Percentiles rank a stretch among this genome's conserved stretches.
phyloP scores from a whole-genome alignment of 805 yeast species.

The Helenozyma rhizophorensis region DNA sequence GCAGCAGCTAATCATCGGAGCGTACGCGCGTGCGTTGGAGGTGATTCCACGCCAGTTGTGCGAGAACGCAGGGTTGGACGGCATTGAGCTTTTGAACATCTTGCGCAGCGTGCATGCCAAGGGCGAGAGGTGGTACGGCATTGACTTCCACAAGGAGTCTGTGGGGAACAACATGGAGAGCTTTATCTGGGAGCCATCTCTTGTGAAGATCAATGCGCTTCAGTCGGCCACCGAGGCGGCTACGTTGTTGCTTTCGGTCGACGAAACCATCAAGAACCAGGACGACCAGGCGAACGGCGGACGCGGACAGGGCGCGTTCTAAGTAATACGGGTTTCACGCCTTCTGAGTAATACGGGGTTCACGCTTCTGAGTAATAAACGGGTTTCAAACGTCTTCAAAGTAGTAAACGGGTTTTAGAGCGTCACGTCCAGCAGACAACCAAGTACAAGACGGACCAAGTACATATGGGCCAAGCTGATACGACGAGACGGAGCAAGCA shows the following conservation, averaged over 20 bases:
- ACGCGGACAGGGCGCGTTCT: conserved; percentile 65
- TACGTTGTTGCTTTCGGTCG: conserved; percentile 86
- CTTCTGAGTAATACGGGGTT: no score
- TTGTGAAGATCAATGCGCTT: conserved; percentile 90
- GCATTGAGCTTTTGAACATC: conserved; percentile 87
- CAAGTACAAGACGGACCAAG: no score
- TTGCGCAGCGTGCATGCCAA: conserved; percentile 91
- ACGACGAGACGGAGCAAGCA: no score
- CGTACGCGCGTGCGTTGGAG: conserved; percentile 92
- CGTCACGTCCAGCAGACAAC: no score
- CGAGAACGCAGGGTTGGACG: conserved; percentile 98
- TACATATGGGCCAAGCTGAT: no score
- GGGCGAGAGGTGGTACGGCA: conserved; percentile 89
- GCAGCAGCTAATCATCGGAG: conserved; percentile 87
- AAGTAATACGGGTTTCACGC: no score
- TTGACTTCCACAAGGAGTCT: conserved; percentile 80
- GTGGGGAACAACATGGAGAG: conserved; percentile 79
- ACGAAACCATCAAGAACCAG: conserved; percentile 82
- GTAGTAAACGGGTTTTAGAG: no score
- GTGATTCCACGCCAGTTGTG: conserved; percentile 95
- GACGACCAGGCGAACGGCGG: conserved; percentile 53
- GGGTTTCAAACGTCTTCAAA: no score
- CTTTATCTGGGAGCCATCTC: conserved; percentile 97
- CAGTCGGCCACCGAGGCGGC: conserved; percentile 97
- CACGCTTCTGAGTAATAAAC: no score